A percentile compares a stretch with the other conserved stretches of the same genome.
Evolutionary conservation across 352 stramenopile genomes (phyloP).

Genomic region (Pythium pectinolyticum): DNA sequence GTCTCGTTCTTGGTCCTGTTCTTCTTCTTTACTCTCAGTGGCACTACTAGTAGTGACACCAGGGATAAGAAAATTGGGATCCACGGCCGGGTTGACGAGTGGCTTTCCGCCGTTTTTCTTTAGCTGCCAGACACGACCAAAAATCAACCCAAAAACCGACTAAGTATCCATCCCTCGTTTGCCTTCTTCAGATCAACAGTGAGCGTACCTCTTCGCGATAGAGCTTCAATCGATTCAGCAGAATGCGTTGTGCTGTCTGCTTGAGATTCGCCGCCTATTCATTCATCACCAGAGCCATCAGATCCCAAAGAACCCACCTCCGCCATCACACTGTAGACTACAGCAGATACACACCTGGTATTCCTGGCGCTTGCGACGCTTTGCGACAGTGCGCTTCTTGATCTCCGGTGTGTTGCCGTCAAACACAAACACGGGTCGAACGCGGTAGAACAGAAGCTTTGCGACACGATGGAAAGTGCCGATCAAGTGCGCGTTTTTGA

Average conservation of each 20-base stretch:
- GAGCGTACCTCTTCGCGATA: constrained; percentile 49
- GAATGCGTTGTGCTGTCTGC: constrained; percentile 92
- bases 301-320: neutral
- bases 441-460: constrained; percentile 94
- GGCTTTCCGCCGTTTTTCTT: constrained; percentile 54
- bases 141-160: neutral
- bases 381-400: constrained; percentile 89
- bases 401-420: constrained; percentile 97
- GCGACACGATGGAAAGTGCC: constrained; percentile 93
- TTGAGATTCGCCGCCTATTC: constrained; percentile 77
- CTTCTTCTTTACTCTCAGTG: constrained; percentile 23
- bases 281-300: constrained; percentile 3
- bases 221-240: constrained; percentile 90
- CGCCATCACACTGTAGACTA: too few species aligned
- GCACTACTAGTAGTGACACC: neutral
- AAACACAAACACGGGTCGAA: constrained; percentile 99
- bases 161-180: neutral
- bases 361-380: constrained; percentile 65
- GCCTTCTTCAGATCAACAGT: neutral
- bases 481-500: constrained; percentile 95
- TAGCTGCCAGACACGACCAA: constrained; percentile 30
- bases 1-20: constrained; percentile 5
- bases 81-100: constrained; percentile 38
- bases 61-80: constrained; percentile 57
- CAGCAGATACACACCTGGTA: constrained; percentile 38